Evolutionary conservation across 306 rosid genomes (phyloP).

Genomic region (Vigna unguiculata): DNA sequence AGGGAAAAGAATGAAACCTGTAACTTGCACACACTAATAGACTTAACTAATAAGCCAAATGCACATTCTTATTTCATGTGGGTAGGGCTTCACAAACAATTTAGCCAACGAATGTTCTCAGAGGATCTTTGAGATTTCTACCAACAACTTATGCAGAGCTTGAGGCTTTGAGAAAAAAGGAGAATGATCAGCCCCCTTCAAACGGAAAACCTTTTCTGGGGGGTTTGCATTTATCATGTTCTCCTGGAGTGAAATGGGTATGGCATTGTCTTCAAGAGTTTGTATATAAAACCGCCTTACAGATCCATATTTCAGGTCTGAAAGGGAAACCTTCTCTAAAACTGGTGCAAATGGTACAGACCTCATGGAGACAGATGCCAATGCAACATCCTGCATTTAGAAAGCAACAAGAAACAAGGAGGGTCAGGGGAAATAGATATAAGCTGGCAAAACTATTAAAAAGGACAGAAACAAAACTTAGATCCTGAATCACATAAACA

Average conservation of each 20-base stretch:
- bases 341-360: slow-evolving; percentile 85
- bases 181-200: slow-evolving; percentile 93
- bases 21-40: slow-evolving; percentile 31
- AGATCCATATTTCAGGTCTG: slow-evolving; percentile 78
- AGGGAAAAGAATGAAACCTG: slow-evolving; percentile 12
- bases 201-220: slow-evolving; percentile 72
- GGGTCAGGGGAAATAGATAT: background rate
- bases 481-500: background rate
- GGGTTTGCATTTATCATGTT: slow-evolving; percentile 77
- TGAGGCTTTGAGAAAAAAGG: slow-evolving; percentile 99
- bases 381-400: slow-evolving; percentile 76
- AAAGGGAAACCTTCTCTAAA: slow-evolving; percentile 79
- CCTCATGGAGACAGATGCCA: slow-evolving; percentile 97
- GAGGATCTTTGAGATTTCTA: slow-evolving; percentile 75
- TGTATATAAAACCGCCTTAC: slow-evolving; percentile 84
- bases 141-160: slow-evolving; percentile 87
- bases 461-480: slow-evolving; percentile 14
- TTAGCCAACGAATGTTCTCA: slow-evolving; percentile 44
- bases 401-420: slow-evolving; percentile 34
- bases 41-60: slow-evolving; percentile 30
- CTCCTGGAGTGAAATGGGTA: slow-evolving; percentile 74
- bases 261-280: slow-evolving; percentile 92
- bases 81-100: slow-evolving; percentile 40
- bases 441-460: background rate
- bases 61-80: slow-evolving; percentile 50